These are phyloP conservation scores for Blastobotrys robertii DNA, from an alignment of 805 yeast genomes.

Conservation along the genomic window DNA sequence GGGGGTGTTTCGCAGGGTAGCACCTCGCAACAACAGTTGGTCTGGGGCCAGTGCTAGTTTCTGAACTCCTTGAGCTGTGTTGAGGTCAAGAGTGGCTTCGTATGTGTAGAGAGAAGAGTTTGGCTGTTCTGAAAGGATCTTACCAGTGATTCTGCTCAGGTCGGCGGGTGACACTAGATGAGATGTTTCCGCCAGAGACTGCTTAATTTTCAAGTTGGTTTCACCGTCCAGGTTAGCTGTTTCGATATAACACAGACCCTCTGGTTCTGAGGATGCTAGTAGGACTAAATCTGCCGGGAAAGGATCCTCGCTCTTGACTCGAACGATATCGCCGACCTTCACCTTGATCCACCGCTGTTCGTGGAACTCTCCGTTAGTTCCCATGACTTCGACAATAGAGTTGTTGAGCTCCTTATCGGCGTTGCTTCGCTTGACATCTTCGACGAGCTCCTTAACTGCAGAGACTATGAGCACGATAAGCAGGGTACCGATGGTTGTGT, in stretches of 20 bases:
- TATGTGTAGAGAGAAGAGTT: slow-evolving; percentile 89
- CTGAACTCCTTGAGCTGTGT: slow-evolving; percentile 8
- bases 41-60: slow-evolving; percentile 74
- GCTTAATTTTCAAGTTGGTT: slow-evolving; percentile 91
- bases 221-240: slow-evolving; percentile 98
- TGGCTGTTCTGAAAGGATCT: slow-evolving; percentile 78
- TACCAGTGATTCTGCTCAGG: slow-evolving; percentile 44
- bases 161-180: slow-evolving; percentile 57
- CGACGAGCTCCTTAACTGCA: slow-evolving; percentile 83
- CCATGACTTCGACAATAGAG: slow-evolving; percentile 59
- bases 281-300: slow-evolving; percentile 89
- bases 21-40: slow-evolving; percentile 88
- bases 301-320: slow-evolving; percentile 76
- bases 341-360: slow-evolving; percentile 76
- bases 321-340: slow-evolving; percentile 82
- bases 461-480: slow-evolving; percentile 78
- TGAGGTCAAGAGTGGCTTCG: slow-evolving; percentile 69
- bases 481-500: slow-evolving; percentile 89
- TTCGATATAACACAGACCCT: slow-evolving; percentile 93
- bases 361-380: slow-evolving; percentile 51
- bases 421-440: slow-evolving; percentile 76
- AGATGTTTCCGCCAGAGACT: slow-evolving; percentile 71
- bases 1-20: slow-evolving; percentile 85
- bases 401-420: slow-evolving; percentile 87
- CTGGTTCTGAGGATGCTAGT: slow-evolving; percentile 91